These are phyloP conservation scores for Chaetomiaceae sp. DNA, from an alignment of 2,329 filamentous ascomycete species.

Conservation along the genomic window DNA sequence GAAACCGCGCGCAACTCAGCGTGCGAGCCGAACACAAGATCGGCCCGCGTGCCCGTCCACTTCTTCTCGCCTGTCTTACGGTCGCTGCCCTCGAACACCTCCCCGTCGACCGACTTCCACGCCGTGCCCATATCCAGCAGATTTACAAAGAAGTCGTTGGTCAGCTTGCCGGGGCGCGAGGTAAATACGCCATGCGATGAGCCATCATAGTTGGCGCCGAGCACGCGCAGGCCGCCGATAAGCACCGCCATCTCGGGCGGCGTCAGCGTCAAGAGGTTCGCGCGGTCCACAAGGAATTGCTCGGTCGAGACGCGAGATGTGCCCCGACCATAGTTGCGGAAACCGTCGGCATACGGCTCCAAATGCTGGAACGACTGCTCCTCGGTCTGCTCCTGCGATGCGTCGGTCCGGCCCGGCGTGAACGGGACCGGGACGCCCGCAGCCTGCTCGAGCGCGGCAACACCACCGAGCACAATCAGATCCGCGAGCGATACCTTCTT, in stretches of 20 bases:
- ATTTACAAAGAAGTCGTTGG: constrained; percentile 80
- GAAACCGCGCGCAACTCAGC: constrained; percentile 66
- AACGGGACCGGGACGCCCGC: constrained; percentile 62
- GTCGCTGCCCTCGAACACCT: constrained; percentile 61
- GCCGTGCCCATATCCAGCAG: constrained; percentile 62
- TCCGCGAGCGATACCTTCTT: constrained; percentile 78
- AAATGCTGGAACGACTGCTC: constrained; percentile 59
- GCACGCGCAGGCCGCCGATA: constrained; percentile 65
- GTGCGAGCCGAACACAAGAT: constrained; percentile 68
- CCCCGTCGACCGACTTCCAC: constrained; percentile 57
- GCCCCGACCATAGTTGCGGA: constrained; percentile 72
- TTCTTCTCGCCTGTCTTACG: constrained; percentile 64
- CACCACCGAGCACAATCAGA: constrained; percentile 70
- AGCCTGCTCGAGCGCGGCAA: constrained; percentile 68
- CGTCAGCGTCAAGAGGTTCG: constrained; percentile 65
- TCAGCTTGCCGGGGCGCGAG: constrained; percentile 60
- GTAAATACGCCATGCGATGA: constrained; percentile 66
- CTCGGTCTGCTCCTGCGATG: constrained; percentile 69
- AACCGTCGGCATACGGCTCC: constrained; percentile 67
- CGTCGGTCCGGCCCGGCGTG: constrained; percentile 67
- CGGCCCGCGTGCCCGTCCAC: constrained; percentile 65
- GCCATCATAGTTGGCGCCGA: constrained; percentile 68
- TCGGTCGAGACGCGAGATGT: constrained; percentile 59
- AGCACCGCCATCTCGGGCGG: constrained; percentile 68
- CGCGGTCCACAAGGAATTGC: constrained; percentile 67